Percentiles rank a stretch among this genome's conserved stretches.
phyloP scores from a whole-genome alignment of 495 filamentous ascomycete genomes.

The Neurospora pannonica region DNA sequence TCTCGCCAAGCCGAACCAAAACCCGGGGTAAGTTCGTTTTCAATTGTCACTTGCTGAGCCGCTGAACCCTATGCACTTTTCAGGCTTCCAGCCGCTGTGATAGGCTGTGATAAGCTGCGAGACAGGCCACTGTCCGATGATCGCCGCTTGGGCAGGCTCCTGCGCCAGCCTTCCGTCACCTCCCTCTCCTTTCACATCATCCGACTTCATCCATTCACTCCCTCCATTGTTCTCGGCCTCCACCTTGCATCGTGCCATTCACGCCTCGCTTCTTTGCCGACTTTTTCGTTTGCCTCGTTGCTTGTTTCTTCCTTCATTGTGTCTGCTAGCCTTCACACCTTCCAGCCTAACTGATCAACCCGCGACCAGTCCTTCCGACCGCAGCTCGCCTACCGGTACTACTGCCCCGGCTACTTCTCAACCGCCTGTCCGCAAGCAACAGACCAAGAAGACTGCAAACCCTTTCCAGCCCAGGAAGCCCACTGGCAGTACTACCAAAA shows the following conservation, averaged over 20 bases:
- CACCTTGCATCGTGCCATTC: not conserved
- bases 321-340: not conserved
- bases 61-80: not conserved
- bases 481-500: not conserved
- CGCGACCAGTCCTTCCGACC: not conserved
- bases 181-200: not conserved
- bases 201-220: not conserved
- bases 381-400: not conserved
- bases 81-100: not conserved
- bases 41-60: not conserved
- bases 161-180: not conserved
- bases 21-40: slow-evolving; percentile 1
- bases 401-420: not conserved
- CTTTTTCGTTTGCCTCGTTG: not conserved
- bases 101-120: not conserved
- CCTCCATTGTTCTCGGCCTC: not conserved
- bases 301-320: not conserved
- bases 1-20: slow-evolving; percentile 4
- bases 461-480: not conserved
- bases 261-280: not conserved
- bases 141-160: not conserved
- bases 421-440: not conserved
- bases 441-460: not conserved
- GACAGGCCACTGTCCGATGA: not conserved
- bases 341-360: not conserved